Base-by-base conservation (phyloP, 495 filamentous ascomycete species). In the Massariosphaeria phaeospora region DNA sequence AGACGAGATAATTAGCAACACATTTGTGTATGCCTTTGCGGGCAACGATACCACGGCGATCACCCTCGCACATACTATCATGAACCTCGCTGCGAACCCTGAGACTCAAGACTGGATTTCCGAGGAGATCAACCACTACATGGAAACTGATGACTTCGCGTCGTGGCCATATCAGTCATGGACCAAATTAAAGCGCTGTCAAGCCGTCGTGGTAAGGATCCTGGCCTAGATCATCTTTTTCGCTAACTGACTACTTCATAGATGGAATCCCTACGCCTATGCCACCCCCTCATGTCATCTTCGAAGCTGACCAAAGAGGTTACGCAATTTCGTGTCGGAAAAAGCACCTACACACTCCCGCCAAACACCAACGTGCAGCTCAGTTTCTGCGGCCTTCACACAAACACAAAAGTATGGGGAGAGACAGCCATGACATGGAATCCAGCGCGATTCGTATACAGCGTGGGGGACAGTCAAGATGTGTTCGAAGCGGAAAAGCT, bases 41-140 rank as follows among this genome's bases (percentile, higher is more conserved):
- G 59, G 55, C 0, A 57, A 69, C 36, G 67, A 69, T 23, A 63
- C 65, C 1, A 67, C 65, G 4, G 59, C 65, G 0, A 66, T 61
- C 9, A 51, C 63, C 1, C 55, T 66, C 3, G 35, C 63, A 2
- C 43, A 45, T 10, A 34, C 34, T 5, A 41, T 66, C 9, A 39
- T 44, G 3, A 31, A 55, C 24, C 48, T 67, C 9, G 60, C 58
- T 2, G 56, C 58, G 13, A 31, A 57, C 26, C 61, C 60, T 8
- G 36, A 51, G 5, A 21, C 48, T 34, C 61, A 65, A 34, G 63
- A 65, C 6, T 69, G 61, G 66, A 55, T 69, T 8, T 23, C 47
- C 9, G 62, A 67, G 38, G 63, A 68, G 51, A 48, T 66, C 13
- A 21, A 46, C 3, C 18, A 47, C 20, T 49, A 53, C 23, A 17